These are phyloP conservation scores for Eucalyptus dawsonii DNA, from an alignment of 345 rosid genomes.

Conservation along the genomic window DNA sequence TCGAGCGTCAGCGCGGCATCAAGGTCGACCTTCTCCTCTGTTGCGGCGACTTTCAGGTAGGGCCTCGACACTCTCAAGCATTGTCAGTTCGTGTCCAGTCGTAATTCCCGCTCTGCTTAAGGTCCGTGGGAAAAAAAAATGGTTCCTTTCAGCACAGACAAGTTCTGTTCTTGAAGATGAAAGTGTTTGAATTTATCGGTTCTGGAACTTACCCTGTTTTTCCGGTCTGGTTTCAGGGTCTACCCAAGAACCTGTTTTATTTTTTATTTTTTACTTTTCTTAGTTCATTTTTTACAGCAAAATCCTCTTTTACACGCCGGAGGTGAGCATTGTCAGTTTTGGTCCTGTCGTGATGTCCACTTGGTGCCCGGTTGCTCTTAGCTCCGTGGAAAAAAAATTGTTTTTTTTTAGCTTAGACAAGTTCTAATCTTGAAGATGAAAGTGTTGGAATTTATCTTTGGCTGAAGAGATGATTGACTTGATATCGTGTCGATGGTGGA, in stretches of 20 bases:
- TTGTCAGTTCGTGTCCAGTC: background rate
- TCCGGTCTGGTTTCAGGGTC: no score
- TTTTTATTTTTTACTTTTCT: no score
- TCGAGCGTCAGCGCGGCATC: slow-evolving; percentile 36
- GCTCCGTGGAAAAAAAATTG: background rate
- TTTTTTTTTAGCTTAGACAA: background rate
- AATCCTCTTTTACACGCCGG: background rate
- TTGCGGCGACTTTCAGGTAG: slow-evolving; percentile 92
- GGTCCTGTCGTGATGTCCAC: background rate
- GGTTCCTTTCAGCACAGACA: background rate
- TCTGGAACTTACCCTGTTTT: no score
- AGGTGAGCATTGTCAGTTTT: background rate
- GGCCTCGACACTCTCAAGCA: background rate
- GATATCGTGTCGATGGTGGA: background rate
- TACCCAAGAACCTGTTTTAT: no score
- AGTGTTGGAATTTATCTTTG: background rate
- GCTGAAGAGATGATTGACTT: background rate
- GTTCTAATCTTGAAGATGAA: background rate
- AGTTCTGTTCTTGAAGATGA: background rate
- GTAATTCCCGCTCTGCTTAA: background rate
- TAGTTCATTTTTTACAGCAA: no score
- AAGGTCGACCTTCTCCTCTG: slow-evolving; percentile 92
- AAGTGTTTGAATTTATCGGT: background rate
- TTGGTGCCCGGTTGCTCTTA: background rate
- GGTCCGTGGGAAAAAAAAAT: background rate